phyloP scores from a whole-genome alignment of 208 protist genomes.

The Tetramitus jugosus region DNA sequence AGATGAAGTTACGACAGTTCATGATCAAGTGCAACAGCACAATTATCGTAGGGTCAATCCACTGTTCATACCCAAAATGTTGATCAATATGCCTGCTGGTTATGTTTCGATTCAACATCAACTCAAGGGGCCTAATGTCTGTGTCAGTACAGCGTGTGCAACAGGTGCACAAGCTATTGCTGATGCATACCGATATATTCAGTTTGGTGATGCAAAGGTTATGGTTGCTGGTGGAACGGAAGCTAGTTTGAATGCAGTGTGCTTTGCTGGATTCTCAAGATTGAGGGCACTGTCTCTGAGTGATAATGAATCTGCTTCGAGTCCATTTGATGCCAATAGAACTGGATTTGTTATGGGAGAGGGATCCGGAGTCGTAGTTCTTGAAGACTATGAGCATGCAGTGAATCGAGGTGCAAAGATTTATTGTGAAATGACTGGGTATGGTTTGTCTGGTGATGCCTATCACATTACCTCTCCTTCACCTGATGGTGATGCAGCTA shows the following conservation, averaged over 20 bases:
- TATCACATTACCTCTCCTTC: conserved; percentile 86
- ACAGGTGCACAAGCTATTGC: conserved; percentile 92
- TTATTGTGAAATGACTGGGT: conserved; percentile 79
- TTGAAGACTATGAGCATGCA: conserved; percentile 82
- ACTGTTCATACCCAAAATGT: conserved; percentile 88
- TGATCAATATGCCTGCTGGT: conserved; percentile 92
- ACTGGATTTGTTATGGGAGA: conserved; percentile 94
- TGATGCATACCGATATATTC: conserved; percentile 75
- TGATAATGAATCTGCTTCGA: conserved; percentile 77
- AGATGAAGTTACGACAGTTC: conserved; percentile 33
- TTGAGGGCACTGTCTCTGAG: conserved; percentile 79
- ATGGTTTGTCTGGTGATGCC: conserved; percentile 75
- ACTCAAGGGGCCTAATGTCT: conserved; percentile 76
- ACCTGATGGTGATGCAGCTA: conserved; percentile 69
- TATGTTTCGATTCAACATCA: conserved; percentile 71
- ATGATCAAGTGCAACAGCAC: conserved; percentile 9
- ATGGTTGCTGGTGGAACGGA: conserved; percentile 84
- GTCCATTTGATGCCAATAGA: conserved; percentile 81
- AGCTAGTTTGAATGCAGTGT: conserved; percentile 74
- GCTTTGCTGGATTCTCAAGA: conserved; percentile 80
- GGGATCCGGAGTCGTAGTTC: conserved; percentile 81
- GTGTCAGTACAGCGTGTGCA: conserved; percentile 87
- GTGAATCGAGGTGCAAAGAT: conserved; percentile 49
- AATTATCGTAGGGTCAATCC: conserved; percentile 53
- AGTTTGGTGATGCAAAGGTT: conserved; percentile 65